Base-by-base conservation (phyloP, 345 rosid genomes). In the Microcos paniculata region DNA sequence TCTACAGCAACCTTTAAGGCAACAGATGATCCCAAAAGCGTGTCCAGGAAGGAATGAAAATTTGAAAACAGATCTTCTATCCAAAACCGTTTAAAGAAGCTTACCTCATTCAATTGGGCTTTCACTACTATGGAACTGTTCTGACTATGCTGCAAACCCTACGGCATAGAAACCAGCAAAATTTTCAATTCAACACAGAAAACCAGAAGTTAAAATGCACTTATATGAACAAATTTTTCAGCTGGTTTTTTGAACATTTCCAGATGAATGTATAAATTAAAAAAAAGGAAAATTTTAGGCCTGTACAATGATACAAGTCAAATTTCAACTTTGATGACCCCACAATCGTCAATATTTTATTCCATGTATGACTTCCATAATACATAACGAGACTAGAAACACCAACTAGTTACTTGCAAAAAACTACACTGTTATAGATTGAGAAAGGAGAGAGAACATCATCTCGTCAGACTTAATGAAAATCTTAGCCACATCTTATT, bases 61-160 rank as follows among this genome's bases (percentile, higher is more conserved):
- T 73, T 71, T 8, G 85, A 80, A 82, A 79, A 76, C 45, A 83
- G 70, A 85, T 76, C 75, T 79, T 77, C 82, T 30, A 79, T 77
- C 45, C 68, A 76, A 87, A 83, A 84, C 76, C 69, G 72, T 24
- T 77, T 80, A 68, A 52, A 75, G 73, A 71, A 71, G 30, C 82
- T 85, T 81, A 91, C 94, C 91, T 93, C 90, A 71, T 89, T 86
- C 72, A 87, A 64, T 80, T 90, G 93, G 53, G 88, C 87, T 82
- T 83, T 93, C 79, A 89, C 88, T 57, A 87, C 85, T 72, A 80
- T 62, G 42, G 78, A 76, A 62, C 73, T 59, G 70, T 81, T 85
- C 46, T 69, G 82, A 84, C 79, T 78, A 76, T 74, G 87, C 82
- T 69, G 86, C 74, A 80, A 64, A 70, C 82, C 85, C 87, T 87